These are phyloP conservation scores for Elsinoe fawcettii DNA, from an alignment of 2,329 filamentous ascomycete genomes.

Conservation along the genomic window DNA sequence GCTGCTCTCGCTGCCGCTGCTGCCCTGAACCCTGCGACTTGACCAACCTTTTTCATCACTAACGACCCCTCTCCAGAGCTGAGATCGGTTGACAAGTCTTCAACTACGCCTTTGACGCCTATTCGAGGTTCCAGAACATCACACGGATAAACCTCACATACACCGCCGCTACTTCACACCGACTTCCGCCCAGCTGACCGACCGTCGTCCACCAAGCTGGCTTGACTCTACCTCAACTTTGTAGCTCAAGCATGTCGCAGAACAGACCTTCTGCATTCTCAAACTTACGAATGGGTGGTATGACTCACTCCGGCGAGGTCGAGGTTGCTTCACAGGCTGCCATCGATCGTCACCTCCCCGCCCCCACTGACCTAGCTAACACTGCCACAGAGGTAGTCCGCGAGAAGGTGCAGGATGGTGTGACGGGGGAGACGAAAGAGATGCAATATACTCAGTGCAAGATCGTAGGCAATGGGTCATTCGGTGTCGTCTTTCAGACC, in stretches of 20 bases:
- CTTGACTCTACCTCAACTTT: conserved; percentile 1
- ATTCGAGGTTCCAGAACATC: not conserved
- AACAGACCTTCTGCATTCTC: conserved; percentile 85
- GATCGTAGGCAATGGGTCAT: conserved; percentile 98
- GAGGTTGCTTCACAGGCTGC: not conserved
- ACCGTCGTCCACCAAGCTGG: conserved; percentile 11
- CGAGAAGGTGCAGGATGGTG: conserved; percentile 97
- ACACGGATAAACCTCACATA: not conserved
- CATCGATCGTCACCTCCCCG: conserved; percentile 14
- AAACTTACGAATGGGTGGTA: conserved; percentile 92
- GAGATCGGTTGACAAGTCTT: not conserved
- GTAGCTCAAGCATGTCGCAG: conserved; percentile 62
- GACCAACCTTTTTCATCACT: conserved; percentile 5
- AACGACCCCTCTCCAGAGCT: conserved; percentile 7
- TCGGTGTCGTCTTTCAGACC: conserved; percentile 97
- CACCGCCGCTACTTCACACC: conserved; percentile 7
- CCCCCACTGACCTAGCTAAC: conserved; percentile 28
- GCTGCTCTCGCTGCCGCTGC: not conserved
- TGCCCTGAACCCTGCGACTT: conserved; percentile 3
- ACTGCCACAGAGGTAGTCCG: conserved; percentile 73
- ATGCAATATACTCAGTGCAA: conserved; percentile 99
- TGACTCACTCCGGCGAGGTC: conserved; percentile 19
- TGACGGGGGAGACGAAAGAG: conserved; percentile 93
- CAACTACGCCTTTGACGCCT: not conserved
- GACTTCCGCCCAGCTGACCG: conserved; percentile 1